Conservation (phyloP, 257 asterid genomes). For the Hygrophila difformis region DNA sequence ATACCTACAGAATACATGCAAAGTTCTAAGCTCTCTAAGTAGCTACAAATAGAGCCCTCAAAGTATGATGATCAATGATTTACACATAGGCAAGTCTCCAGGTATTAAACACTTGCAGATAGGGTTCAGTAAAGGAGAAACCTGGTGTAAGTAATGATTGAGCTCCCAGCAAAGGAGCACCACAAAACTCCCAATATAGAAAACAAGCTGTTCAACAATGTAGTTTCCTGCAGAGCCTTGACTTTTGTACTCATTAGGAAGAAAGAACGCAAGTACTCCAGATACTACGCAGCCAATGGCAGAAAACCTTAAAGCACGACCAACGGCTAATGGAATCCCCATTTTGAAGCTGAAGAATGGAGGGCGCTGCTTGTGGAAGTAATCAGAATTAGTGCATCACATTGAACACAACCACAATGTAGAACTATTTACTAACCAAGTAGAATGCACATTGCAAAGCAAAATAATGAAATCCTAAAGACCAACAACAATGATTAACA, state of each 20-base stretch:
- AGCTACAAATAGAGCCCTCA: too few relatives aligned
- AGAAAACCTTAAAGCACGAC: conserved; percentile 58
- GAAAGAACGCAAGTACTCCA: conserved; percentile 33
- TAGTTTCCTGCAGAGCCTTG: conserved; percentile 34
- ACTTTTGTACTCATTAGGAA: conserved; percentile 38
- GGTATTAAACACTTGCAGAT: neutral
- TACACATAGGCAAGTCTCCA: too few relatives aligned
- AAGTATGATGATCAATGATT: too few relatives aligned
- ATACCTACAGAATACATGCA: conserved; percentile 36
- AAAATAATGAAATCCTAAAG: conserved; percentile 6
- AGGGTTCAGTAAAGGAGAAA: conserved; percentile 16
- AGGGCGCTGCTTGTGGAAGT: conserved; percentile 61
- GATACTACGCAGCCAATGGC: conserved; percentile 46
- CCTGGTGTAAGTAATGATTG: conserved; percentile 81
- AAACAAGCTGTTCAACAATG: conserved; percentile 50
- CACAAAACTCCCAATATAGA: conserved; percentile 49
- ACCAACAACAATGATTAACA: neutral
- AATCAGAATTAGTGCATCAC: conserved; percentile 8
- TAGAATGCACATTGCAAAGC: too few relatives aligned
- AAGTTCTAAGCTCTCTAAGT: neutral
- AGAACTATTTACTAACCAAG: too few relatives aligned
- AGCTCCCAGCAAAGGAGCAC: conserved; percentile 84
- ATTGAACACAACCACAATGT: conserved; percentile 4
- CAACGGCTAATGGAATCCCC: conserved; percentile 59
- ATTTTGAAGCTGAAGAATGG: conserved; percentile 90